Evolutionary conservation across 352 stramenopile genomes (phyloP).

Genomic region (Phytophthora chlamydospora): DNA sequence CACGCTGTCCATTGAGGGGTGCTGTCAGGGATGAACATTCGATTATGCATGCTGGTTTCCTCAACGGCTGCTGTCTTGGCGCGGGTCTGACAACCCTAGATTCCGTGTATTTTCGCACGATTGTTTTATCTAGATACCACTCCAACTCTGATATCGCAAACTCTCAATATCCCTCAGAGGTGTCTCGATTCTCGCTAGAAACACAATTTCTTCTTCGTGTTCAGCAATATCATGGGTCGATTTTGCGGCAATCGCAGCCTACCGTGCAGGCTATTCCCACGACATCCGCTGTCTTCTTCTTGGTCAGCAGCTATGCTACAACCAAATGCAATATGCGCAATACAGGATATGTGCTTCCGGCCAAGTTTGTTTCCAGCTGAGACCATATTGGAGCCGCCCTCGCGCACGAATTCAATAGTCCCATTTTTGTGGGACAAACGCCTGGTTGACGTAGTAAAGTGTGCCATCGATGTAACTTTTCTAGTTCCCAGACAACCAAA

Average conservation of each 20-base stretch:
- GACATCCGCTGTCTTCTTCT: conserved; percentile 5
- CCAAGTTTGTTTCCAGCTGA: conserved; percentile 3
- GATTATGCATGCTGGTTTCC: neutral
- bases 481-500: no score
- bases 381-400: conserved; percentile 19
- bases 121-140: neutral
- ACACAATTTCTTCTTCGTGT: conserved; percentile 11
- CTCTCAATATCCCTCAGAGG: conserved; percentile 1
- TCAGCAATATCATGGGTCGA: neutral
- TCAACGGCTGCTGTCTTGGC: neutral
- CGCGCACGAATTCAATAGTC: conserved; percentile 13
- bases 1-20: neutral
- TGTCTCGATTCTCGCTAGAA: conserved; percentile 1
- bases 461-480: no score
- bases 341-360: conserved; percentile 6
- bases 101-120: neutral
- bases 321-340: conserved; percentile 21
- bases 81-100: neutral
- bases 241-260: neutral
- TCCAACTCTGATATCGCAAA: conserved; percentile 8
- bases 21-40: conserved; percentile 5
- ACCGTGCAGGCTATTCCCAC: no score
- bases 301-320: conserved; percentile 1
- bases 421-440: no score
- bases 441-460: no score